Percentiles rank a stretch among this genome's conserved stretches.
Evolutionary conservation across 352 stramenopile species (phyloP).

Genomic region (Globisporangium carolinianum): DNA sequence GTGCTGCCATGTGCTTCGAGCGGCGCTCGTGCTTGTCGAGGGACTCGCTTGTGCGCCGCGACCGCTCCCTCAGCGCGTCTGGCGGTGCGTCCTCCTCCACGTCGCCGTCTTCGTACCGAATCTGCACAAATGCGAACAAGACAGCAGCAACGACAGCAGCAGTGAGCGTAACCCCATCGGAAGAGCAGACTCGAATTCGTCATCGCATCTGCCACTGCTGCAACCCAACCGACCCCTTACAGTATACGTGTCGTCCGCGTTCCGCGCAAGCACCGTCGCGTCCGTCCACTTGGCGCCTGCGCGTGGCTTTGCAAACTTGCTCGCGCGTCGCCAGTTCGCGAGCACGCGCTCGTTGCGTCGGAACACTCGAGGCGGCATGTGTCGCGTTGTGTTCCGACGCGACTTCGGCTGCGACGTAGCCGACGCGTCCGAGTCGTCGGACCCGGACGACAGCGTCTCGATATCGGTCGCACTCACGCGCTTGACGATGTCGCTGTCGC

Average conservation of each 20-base stretch:
- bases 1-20: conserved; percentile 2
- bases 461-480: conserved; percentile 23
- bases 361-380: conserved; percentile 11
- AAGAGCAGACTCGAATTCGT: neutral
- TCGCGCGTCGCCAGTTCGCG: conserved; percentile 28
- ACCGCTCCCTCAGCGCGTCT: conserved; percentile 19
- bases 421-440: conserved; percentile 20
- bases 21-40: neutral
- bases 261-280: conserved; percentile 24
- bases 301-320: conserved; percentile 30
- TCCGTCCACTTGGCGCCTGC: conserved; percentile 20
- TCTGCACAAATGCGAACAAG: conserved; percentile 19
- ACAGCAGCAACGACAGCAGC: conserved; percentile 1
- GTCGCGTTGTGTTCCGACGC: conserved; percentile 1
- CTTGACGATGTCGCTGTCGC: conserved; percentile 35
- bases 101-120: conserved; percentile 38
- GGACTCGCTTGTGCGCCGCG: neutral
- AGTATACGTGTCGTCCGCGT: conserved; percentile 33
- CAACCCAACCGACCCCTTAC: conserved; percentile 6
- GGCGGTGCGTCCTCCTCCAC: conserved; percentile 48
- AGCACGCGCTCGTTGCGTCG: conserved; percentile 25
- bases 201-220: neutral
- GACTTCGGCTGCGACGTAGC: neutral
- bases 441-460: conserved; percentile 19
- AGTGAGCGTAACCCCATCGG: neutral